Conservation (phyloP, 495 filamentous ascomycete genomes). For the Diplogelasinospora grovesii region DNA sequence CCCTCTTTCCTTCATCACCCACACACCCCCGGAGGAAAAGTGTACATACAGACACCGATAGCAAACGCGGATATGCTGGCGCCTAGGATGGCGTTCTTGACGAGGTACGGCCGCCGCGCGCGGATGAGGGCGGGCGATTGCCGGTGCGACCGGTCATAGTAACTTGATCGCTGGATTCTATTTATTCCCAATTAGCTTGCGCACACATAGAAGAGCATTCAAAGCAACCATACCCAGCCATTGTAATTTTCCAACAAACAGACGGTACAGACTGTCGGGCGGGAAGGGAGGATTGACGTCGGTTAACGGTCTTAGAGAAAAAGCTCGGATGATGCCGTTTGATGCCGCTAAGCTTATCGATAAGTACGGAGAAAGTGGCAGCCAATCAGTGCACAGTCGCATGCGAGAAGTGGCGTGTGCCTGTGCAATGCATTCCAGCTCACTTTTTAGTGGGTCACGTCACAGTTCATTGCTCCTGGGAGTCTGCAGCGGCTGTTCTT, state of each 20-base stretch:
- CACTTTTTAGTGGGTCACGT: too few species aligned
- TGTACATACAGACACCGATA: conserved; percentile 70
- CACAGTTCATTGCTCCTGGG: too few species aligned
- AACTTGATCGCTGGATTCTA: conserved; percentile 69
- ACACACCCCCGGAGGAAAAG: too few species aligned
- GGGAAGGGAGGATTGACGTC: neutral
- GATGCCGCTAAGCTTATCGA: too few species aligned
- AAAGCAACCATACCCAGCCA: conserved; percentile 2
- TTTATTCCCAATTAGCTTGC: neutral
- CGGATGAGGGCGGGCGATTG: conserved; percentile 80
- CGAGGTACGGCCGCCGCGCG: conserved; percentile 81
- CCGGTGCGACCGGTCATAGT: conserved; percentile 80
- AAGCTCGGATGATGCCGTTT: conserved; percentile 9
- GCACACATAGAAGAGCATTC: neutral
- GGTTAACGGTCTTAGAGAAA: conserved; percentile 1
- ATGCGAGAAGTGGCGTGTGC: too few species aligned
- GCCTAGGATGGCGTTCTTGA: conserved; percentile 81
- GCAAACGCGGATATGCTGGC: conserved; percentile 60
- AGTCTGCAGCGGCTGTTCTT: too few species aligned
- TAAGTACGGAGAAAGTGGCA: too few species aligned
- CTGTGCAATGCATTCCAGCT: too few species aligned
- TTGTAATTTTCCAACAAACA: neutral
- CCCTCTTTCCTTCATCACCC: too few species aligned
- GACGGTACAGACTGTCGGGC: neutral
- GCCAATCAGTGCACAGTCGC: too few species aligned